Percentiles rank a stretch among this genome's conserved stretches.
These are phyloP conservation scores for Auricularia heimuer DNA, from an alignment of 768 basidiomycete genomes.

Conservation along the genomic window DNA sequence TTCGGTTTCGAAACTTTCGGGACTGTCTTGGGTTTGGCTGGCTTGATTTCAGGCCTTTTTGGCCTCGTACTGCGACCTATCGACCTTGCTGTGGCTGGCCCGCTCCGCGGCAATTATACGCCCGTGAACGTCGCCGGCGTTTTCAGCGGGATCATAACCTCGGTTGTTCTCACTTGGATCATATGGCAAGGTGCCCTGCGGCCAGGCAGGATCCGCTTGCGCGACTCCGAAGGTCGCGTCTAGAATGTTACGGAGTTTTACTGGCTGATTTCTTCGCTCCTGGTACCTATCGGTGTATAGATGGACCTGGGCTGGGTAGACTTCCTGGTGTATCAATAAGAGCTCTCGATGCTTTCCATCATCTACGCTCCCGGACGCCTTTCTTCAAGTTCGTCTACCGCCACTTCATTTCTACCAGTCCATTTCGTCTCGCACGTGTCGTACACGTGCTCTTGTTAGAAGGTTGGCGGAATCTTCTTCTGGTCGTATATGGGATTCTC, in stretches of 20 bases:
- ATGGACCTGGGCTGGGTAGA: too few relatives aligned
- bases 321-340: too few relatives aligned
- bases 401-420: too few relatives aligned
- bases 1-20: constrained; percentile 28
- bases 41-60: constrained; percentile 24
- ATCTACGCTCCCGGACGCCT: neutral
- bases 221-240: neutral
- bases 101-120: constrained; percentile 21
- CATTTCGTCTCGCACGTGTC: neutral
- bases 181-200: neutral
- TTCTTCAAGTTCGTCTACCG: neutral
- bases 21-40: constrained; percentile 26
- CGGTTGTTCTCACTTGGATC: constrained; percentile 9
- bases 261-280: too few relatives aligned
- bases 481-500: neutral
- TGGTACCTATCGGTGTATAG: too few relatives aligned
- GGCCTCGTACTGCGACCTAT: constrained; percentile 25
- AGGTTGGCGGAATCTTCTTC: neutral
- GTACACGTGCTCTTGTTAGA: neutral
- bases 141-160: constrained; percentile 14
- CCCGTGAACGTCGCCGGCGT: constrained; percentile 19
- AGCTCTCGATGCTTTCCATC: neutral
- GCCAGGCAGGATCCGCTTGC: neutral
- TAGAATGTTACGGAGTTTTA: too few relatives aligned
- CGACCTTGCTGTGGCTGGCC: constrained; percentile 23